Evolutionary conservation across 2,329 filamentous ascomycete genomes (phyloP), one percentile per base, ranked within the genome.

Genomic region (Lasiodiplodia sp.): DNA sequence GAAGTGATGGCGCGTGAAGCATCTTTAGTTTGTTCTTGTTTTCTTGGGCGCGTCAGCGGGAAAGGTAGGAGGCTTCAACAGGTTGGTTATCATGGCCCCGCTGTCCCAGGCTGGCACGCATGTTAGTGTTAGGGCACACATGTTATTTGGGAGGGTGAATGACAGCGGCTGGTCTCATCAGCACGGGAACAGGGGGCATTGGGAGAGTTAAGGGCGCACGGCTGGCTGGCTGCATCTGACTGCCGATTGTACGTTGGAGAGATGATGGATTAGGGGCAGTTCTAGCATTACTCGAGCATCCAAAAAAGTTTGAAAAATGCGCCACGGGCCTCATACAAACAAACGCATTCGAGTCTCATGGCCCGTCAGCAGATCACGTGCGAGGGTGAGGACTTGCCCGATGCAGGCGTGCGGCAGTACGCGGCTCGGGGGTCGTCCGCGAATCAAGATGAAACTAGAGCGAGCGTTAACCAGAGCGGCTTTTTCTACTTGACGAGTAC

Each of bases 11-110:
- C 47, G 18, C 60, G 60, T 38, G 34, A 64, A 64, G 60, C 60
- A 64, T 64, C 60, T 38, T 64, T 64, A 64, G 60, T 64, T 64
- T 64, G 60, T 23, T 64, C 60, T 64, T 64, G 28, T 28, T 64
- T 52, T 47, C n/a, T 47, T 64, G 60, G 60, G 60, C 47, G 60
- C 28, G 60, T 28, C 44, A 51, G 60, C 60, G 18, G 60, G 44
- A 52, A 56, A 38, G 60, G 60, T 52, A 64, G 60, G 60, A 52
- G 60, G 25, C 31, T 38, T 47, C 5, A 23, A 37, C 60, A 64
- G 60, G 60, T 52, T 64, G 60, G 60, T 52, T n/a, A 47, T 52
- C 47, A 52, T 64, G 60, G 18, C 40, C 28, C 60, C 53, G 44
- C 60, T 25, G 60, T 52, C 47, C 44, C 60, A 25, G n/a, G 60